These are phyloP conservation scores for Hirschfeldia incana DNA, from an alignment of 345 rosid species.

Conservation along the genomic window DNA sequence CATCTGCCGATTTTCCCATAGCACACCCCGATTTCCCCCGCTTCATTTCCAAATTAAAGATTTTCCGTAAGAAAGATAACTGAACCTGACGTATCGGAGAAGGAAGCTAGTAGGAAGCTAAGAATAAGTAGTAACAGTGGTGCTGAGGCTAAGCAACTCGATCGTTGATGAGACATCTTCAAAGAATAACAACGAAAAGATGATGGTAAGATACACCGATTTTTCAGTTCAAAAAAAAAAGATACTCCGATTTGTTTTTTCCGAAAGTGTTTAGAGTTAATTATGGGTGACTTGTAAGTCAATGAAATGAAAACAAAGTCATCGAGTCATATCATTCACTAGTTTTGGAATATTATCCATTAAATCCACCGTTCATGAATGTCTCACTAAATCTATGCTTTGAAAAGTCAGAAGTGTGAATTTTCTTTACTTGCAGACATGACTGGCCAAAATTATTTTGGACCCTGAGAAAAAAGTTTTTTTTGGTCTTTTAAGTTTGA, in stretches of 20 bases:
- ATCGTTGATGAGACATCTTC: constrained; percentile 16
- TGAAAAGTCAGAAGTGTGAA: constrained; percentile 33
- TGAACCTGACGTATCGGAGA: constrained; percentile 37
- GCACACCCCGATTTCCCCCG: constrained; percentile 68
- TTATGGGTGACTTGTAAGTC: constrained; percentile 4
- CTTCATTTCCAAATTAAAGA: neutral
- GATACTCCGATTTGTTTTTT: too few relatives aligned
- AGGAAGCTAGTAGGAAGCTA: constrained; percentile 25
- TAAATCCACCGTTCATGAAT: constrained; percentile 14
- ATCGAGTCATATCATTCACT: neutral
- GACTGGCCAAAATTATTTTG: neutral
- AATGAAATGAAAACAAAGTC: constrained; percentile 28
- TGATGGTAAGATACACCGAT: neutral
- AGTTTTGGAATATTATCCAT: constrained; percentile 25
- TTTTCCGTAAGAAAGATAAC: neutral
- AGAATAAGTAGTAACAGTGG: constrained; percentile 24
- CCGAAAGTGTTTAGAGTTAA: neutral
- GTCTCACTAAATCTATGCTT: constrained; percentile 2
- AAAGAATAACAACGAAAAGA: neutral
- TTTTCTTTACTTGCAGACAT: neutral
- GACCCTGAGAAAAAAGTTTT: neutral
- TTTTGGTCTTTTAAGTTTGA: neutral
- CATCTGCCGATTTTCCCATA: constrained; percentile 53
- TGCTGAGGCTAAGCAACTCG: constrained; percentile 12
- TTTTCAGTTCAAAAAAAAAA: neutral